Conservation (phyloP, 495 filamentous ascomycete genomes). For the Sabuloglossum arenarium region DNA sequence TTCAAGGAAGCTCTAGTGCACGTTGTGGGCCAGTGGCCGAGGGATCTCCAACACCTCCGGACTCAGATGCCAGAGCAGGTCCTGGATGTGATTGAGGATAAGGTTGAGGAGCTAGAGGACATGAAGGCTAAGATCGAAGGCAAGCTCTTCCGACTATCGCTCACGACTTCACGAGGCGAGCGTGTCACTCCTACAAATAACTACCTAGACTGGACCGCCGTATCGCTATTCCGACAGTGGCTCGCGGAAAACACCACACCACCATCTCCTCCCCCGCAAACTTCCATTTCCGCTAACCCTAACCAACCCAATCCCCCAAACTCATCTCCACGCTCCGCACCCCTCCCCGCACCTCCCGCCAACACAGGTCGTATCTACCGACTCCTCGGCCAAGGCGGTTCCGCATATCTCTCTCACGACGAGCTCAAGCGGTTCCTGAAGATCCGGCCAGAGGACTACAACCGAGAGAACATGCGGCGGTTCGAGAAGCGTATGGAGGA, state of each 20-base stretch:
- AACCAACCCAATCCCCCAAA: slow-evolving; percentile 6
- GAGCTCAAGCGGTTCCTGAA: slow-evolving; percentile 80
- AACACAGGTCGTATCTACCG: slow-evolving; percentile 50
- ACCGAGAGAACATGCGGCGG: slow-evolving; percentile 50
- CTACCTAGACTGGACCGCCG: slow-evolving; percentile 73
- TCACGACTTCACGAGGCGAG: slow-evolving; percentile 63
- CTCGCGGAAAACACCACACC: slow-evolving; percentile 65
- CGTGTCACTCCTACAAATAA: slow-evolving; percentile 54
- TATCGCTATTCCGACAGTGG: slow-evolving; percentile 76
- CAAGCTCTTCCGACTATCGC: slow-evolving; percentile 55
- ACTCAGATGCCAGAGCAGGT: slow-evolving; percentile 62
- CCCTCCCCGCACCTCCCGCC: slow-evolving; percentile 16
- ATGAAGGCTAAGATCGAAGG: slow-evolving; percentile 46
- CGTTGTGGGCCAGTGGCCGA: slow-evolving; percentile 81
- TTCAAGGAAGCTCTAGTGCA: slow-evolving; percentile 81
- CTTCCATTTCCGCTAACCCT: slow-evolving; percentile 7
- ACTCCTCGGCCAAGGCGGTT: slow-evolving; percentile 36
- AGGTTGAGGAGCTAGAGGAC: slow-evolving; percentile 66
- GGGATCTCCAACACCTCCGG: slow-evolving; percentile 52
- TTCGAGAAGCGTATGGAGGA: slow-evolving; percentile 79
- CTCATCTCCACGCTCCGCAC: slow-evolving; percentile 12
- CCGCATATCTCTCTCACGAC: slow-evolving; percentile 56
- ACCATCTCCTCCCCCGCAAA: slow-evolving; percentile 7
- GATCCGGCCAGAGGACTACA: slow-evolving; percentile 44
- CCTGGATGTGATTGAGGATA: slow-evolving; percentile 81